Conservation (phyloP, 768 basidiomycete genomes). For the Lanmaoa rubissima region DNA sequence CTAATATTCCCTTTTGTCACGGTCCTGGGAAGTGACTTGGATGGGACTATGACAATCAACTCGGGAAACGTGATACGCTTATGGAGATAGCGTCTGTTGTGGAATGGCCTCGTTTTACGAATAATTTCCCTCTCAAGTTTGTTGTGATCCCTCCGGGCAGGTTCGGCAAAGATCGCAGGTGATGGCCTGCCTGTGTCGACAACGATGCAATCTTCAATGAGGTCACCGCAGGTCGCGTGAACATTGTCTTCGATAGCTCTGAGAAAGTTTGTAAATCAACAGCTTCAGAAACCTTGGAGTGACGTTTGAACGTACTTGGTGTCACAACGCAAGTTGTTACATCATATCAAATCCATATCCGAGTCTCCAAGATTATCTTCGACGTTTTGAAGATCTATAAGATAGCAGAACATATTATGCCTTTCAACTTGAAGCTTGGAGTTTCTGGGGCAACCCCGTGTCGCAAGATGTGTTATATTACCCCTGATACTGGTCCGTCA, state of each 20-base stretch:
- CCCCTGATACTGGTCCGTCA: too few relatives aligned
- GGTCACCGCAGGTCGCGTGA: constrained; percentile 57
- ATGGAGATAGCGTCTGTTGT: constrained; percentile 72
- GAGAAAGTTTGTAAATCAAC: constrained; percentile 8
- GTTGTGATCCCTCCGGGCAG: constrained; percentile 50
- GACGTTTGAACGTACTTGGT: constrained; percentile 49
- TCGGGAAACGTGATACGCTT: constrained; percentile 67
- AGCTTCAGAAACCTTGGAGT: neutral
- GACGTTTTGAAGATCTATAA: too few relatives aligned
- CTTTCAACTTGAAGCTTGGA: too few relatives aligned
- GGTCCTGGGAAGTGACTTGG: constrained; percentile 69
- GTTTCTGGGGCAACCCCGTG: too few relatives aligned
- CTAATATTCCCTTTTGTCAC: constrained; percentile 83
- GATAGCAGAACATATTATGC: too few relatives aligned
- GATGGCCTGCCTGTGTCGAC: constrained; percentile 76
- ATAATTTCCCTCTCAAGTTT: constrained; percentile 71
- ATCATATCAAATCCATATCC: too few relatives aligned
- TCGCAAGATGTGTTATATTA: too few relatives aligned
- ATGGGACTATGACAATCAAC: constrained; percentile 65
- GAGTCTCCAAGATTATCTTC: too few relatives aligned
- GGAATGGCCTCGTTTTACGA: constrained; percentile 70
- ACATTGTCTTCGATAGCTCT: constrained; percentile 79
- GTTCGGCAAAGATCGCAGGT: constrained; percentile 74
- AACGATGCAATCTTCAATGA: constrained; percentile 73
- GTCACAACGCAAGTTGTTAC: constrained; percentile 75